A percentile compares a stretch with the other conserved stretches of the same genome.
These are phyloP conservation scores for Rhododendron ovatum DNA, from an alignment of 148 eudicot genomes.

Conservation along the genomic window DNA sequence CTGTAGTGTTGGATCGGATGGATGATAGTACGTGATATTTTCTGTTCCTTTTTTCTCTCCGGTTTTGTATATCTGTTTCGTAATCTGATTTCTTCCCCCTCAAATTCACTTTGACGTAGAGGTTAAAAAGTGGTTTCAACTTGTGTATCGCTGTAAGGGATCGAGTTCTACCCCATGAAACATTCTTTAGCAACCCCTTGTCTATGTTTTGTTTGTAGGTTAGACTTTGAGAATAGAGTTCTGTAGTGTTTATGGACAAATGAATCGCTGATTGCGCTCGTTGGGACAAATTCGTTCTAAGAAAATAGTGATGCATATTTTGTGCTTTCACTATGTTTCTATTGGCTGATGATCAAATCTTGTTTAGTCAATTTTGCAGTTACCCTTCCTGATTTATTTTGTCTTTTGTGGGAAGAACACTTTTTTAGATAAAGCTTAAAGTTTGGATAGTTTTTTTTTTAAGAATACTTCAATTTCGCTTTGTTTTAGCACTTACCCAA, in stretches of 20 bases:
- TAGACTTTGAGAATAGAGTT: not conserved
- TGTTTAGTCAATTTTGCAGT: not conserved
- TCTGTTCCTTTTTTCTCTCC: not conserved
- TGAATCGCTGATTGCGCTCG: not conserved
- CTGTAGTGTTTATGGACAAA: not conserved
- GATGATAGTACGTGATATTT: not conserved
- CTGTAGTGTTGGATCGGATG: not conserved
- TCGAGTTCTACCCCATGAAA: not conserved
- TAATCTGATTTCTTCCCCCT: slow-evolving; percentile 16
- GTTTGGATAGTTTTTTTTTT: not conserved
- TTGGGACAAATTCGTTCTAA: not conserved
- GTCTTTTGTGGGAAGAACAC: not conserved
- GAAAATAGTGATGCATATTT: not conserved
- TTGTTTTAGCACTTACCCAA: not conserved
- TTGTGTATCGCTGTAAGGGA: not conserved
- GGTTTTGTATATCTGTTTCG: slow-evolving; percentile 8
- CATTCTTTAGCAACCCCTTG: not conserved
- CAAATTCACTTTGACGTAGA: slow-evolving; percentile 20
- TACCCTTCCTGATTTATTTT: not conserved
- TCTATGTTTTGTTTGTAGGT: not conserved
- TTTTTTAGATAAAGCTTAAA: not conserved
- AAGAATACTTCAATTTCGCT: not conserved
- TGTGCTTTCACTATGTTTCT: not conserved
- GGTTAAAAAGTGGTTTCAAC: not conserved
- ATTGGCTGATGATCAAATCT: not conserved